Evolutionary conservation across 371 early-diverging fungal genomes (phyloP), one percentile per base, ranked within the genome.

Genomic region (Mucor saturninus): DNA sequence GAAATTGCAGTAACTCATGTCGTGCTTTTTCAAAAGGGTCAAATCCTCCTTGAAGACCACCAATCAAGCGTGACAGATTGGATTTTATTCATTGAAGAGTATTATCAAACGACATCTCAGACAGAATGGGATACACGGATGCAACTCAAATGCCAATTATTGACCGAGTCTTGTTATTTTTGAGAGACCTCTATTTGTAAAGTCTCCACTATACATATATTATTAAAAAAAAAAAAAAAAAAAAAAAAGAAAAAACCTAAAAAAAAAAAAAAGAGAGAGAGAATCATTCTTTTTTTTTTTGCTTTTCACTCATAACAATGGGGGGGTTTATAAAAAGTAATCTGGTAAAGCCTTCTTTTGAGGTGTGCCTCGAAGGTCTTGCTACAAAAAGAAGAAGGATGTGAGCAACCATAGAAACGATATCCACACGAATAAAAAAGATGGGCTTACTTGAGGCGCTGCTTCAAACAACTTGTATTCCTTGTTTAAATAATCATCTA

Each of bases 381-480:
- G 79, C 71, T 83, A 62, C 57, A 66, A 64, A 38, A 26, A 5
- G 14, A 39, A 10, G 6, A 15, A 15, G 6, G 3, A 15, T 21
- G 49, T n/a, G 42, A n/a, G 40, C 21, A 11, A 56, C 5, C 7
- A 45, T 42, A 9, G 4, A 13, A 42, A 42, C 21, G 21, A 21
- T 1, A 21, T 21, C 21, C 21, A 21, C 21, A 21, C 21, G 21
- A 42, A 13, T 26, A 35, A 13, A n/a, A 53, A 67, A 5, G 60
- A 42, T 9, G 15, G 6, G 3, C 58, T 42, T 79, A 83, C 74
- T 68, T 93, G 89, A 64, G 92, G 86, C 62, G 95, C 90, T 35
- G 95, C 90, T 60, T 94, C 90, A 70, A 96, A 96, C 46, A 93
- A 87, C 74, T 89, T 92, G 68, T 90, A 97, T 54, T 89, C 86